Evolutionary conservation across 2,329 filamentous ascomycete genomes (phyloP).

Genomic region (Talaromyces sp.): DNA sequence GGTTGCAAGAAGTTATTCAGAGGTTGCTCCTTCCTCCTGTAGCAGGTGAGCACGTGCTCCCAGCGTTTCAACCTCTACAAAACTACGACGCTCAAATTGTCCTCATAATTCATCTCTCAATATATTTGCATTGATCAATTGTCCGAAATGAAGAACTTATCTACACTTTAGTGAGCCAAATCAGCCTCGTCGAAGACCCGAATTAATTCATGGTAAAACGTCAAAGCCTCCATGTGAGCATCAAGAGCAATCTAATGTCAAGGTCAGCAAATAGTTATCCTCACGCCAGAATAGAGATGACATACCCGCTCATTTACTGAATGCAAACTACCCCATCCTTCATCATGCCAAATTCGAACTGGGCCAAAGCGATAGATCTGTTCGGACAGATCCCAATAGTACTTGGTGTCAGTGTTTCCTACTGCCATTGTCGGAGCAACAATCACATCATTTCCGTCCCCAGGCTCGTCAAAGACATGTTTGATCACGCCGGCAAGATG

Average conservation of each 20-base stretch:
- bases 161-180: neutral
- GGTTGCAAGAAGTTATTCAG: neutral
- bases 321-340: slow-evolving; percentile 5
- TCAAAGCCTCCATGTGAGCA: slow-evolving; percentile 2
- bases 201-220: slow-evolving; percentile 9
- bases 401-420: slow-evolving; percentile 54
- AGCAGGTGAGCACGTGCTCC: neutral
- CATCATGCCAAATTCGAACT: slow-evolving; percentile 28
- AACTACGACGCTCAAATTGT: neutral
- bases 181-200: slow-evolving; percentile 13
- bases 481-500: slow-evolving; percentile 1
- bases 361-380: slow-evolving; percentile 50
- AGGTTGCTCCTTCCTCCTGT: neutral
- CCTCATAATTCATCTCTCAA: neutral
- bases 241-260: slow-evolving; percentile 8
- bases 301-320: slow-evolving; percentile 13
- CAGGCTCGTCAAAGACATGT: slow-evolving; percentile 4
- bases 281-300: neutral
- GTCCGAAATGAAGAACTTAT: neutral
- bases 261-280: neutral
- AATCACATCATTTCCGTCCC: neutral
- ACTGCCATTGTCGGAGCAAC: slow-evolving; percentile 43
- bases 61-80: neutral
- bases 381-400: slow-evolving; percentile 52
- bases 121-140: neutral